Conservation (phyloP, 2,329 filamentous ascomycete genomes). For the Alternaria sp. region DNA sequence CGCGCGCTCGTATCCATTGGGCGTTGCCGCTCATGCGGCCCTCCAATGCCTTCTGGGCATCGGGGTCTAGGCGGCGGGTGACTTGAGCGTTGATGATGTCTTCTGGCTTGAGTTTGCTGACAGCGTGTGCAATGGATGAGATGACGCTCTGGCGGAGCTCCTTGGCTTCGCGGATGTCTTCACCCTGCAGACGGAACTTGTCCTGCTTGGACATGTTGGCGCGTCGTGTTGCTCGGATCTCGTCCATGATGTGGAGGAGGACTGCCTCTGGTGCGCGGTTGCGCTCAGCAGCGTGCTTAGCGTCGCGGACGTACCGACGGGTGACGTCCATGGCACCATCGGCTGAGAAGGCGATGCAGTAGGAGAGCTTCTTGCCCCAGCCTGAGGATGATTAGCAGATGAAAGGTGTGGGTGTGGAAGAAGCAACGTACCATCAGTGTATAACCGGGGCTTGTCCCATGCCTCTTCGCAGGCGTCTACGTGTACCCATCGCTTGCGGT, state of each 20-base stretch:
- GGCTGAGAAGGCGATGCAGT: constrained; percentile 94
- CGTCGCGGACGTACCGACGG: constrained; percentile 73
- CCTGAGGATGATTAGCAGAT: constrained; percentile 53
- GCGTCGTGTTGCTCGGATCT: constrained; percentile 85
- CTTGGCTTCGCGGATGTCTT: constrained; percentile 76
- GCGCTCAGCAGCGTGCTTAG: constrained; percentile 74
- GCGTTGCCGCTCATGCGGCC: constrained; percentile 50
- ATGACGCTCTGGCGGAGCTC: constrained; percentile 79
- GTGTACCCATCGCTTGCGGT: constrained; percentile 94
- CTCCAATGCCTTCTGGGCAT: constrained; percentile 57
- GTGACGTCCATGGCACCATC: constrained; percentile 77
- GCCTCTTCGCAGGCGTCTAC: constrained; percentile 93
- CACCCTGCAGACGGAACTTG: constrained; percentile 79
- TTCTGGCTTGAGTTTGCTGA: constrained; percentile 70
- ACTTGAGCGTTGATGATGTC: constrained; percentile 42
- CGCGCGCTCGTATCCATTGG: constrained; percentile 46
- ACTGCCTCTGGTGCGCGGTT: constrained; percentile 87
- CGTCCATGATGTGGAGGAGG: constrained; percentile 86
- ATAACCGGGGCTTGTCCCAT: constrained; percentile 92
- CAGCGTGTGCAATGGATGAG: constrained; percentile 73
- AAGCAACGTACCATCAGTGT: constrained; percentile 73
- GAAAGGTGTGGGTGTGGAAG: neutral
- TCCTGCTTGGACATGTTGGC: constrained; percentile 86
- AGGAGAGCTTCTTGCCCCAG: constrained; percentile 96
- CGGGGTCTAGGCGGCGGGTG: constrained; percentile 48